Conservation (phyloP, 2,329 filamentous ascomycete species). For the Paecilomyces formosus region DNA sequence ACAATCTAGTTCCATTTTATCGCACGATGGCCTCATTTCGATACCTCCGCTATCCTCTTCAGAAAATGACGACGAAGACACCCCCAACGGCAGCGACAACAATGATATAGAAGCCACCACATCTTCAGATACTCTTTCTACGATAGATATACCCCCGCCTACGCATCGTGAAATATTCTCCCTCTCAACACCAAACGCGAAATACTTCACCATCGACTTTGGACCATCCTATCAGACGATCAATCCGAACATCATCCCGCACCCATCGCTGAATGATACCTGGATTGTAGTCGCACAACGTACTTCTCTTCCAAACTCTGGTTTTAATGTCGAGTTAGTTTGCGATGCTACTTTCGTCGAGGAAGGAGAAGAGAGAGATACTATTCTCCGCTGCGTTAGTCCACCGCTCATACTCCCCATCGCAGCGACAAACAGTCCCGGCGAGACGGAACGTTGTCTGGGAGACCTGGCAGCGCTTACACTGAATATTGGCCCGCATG, state of each 20-base stretch:
- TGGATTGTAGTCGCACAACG: slow-evolving; percentile 48
- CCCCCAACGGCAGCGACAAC: background rate
- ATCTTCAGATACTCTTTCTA: background rate
- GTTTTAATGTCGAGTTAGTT: background rate
- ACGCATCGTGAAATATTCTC: background rate
- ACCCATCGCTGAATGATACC: slow-evolving; percentile 40
- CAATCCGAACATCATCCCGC: slow-evolving; percentile 54
- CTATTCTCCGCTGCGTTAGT: slow-evolving; percentile 5
- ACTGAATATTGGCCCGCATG: slow-evolving; percentile 48
- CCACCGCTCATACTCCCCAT: slow-evolving; percentile 41
- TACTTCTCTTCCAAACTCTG: background rate
- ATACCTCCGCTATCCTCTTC: background rate
- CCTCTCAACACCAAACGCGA: background rate
- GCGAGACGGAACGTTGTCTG: slow-evolving; percentile 33
- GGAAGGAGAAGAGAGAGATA: background rate
- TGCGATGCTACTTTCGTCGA: background rate
- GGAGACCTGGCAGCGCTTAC: slow-evolving; percentile 37
- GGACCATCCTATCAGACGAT: slow-evolving; percentile 29
- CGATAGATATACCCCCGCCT: background rate
- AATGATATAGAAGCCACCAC: background rate
- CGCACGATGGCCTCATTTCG: background rate
- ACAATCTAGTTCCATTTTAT: background rate
- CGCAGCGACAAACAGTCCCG: slow-evolving; percentile 30
- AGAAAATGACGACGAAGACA: background rate
- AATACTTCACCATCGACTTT: slow-evolving; percentile 22